A percentile compares a stretch with the other conserved stretches of the same genome.
Conservation (phyloP, 2,329 filamentous ascomycete genomes). For the Diaporthe aspalathi region DNA sequence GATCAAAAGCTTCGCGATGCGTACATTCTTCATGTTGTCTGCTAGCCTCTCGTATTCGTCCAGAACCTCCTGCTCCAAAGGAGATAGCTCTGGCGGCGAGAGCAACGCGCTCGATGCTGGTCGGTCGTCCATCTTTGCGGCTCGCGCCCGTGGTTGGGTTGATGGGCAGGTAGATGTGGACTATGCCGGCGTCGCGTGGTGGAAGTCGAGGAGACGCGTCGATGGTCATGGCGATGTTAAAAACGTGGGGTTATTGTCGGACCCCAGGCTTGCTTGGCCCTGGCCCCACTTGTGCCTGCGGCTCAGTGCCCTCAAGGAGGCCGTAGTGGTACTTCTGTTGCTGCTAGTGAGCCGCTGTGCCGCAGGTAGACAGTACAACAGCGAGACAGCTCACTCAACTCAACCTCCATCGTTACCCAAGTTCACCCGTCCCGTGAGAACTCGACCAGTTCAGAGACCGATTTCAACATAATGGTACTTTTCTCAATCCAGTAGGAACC, state of each 20-base stretch:
- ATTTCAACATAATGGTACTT: not conserved
- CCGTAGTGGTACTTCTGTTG: slow-evolving; percentile 12
- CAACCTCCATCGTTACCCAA: not conserved
- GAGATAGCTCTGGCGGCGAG: slow-evolving; percentile 70
- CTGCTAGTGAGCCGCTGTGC: not conserved
- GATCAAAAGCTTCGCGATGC: slow-evolving; percentile 36
- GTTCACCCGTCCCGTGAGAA: not conserved
- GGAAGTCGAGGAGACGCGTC: slow-evolving; percentile 28
- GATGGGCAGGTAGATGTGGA: not conserved
- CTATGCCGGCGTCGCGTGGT: slow-evolving; percentile 12
- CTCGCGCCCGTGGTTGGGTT: not conserved
- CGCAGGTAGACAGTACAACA: not conserved
- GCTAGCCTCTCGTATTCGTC: slow-evolving; percentile 92
- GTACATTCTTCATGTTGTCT: slow-evolving; percentile 90
- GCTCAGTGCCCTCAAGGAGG: not conserved
- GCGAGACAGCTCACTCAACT: slow-evolving; percentile 27
- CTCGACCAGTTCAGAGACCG: not conserved
- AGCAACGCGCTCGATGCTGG: slow-evolving; percentile 45
- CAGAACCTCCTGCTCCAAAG: slow-evolving; percentile 91
- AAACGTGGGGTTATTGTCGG: slow-evolving; percentile 32
- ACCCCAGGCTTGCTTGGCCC: slow-evolving; percentile 29
- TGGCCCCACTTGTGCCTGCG: slow-evolving; percentile 21
- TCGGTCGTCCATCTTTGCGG: slow-evolving; percentile 38
- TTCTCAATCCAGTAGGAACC: not conserved
- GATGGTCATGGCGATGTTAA: slow-evolving; percentile 6